Percentiles rank a stretch among this genome's conserved stretches.
Evolutionary conservation across 176 grass and related monocot genomes (phyloP).

Genomic region (Eremochloa ophiuroides): DNA sequence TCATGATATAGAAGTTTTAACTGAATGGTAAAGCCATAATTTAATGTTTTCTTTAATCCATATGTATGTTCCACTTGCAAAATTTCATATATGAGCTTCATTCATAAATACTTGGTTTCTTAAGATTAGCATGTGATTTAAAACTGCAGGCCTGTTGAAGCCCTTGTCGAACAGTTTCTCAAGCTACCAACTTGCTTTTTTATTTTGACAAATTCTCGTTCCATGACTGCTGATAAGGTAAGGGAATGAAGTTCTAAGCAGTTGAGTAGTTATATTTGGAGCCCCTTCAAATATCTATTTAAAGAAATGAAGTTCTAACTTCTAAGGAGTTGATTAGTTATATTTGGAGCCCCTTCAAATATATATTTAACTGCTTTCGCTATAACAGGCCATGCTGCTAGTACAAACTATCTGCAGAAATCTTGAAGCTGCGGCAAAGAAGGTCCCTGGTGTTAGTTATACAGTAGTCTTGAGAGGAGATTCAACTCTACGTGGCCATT

Average conservation of each 20-base stretch:
- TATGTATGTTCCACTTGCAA: neutral
- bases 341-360: conserved; percentile 2
- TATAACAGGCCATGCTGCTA: conserved; percentile 62
- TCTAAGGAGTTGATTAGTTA: neutral
- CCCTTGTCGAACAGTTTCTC: conserved; percentile 69
- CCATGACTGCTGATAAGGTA: conserved; percentile 91
- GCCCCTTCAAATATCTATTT: neutral
- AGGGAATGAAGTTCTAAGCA: conserved; percentile 18
- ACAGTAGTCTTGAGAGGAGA: conserved; percentile 93
- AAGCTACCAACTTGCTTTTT: conserved; percentile 85
- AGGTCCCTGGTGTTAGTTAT: conserved; percentile 68
- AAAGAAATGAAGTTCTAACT: conserved; percentile 11
- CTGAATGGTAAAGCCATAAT: conserved; percentile 71
- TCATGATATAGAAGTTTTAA: conserved; percentile 95
- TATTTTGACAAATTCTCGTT: conserved; percentile 94
- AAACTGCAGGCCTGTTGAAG: conserved; percentile 72
- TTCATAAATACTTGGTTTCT: neutral
- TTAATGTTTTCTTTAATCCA: neutral
- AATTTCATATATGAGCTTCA: neutral
- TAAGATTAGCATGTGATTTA: conserved; percentile 18
- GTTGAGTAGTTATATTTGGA: conserved; percentile 14
- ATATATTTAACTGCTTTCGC: conserved; percentile 12
- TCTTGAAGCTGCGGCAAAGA: conserved; percentile 78
- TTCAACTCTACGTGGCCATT: conserved; percentile 94
- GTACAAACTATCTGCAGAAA: conserved; percentile 86